These are phyloP conservation scores for Monosporascus sp. DNA, from an alignment of 2,329 filamentous ascomycete species.

Conservation along the genomic window DNA sequence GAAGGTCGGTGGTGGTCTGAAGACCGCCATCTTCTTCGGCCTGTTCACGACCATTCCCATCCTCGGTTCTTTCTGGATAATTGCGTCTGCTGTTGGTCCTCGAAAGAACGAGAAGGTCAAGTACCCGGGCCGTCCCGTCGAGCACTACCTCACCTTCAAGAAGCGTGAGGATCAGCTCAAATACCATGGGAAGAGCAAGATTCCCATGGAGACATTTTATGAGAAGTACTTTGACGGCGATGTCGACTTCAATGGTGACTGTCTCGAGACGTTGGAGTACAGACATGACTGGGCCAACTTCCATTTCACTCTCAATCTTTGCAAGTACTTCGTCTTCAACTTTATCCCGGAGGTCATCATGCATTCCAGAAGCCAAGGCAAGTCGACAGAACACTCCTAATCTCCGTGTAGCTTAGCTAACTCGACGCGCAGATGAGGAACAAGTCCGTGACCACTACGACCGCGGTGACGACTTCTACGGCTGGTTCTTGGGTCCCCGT, in stretches of 20 bases:
- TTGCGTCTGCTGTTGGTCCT: constrained; percentile 73
- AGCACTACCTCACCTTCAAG: constrained; percentile 86
- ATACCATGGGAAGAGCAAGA: constrained; percentile 74
- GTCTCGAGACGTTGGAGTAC: constrained; percentile 84
- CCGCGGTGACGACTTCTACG: constrained; percentile 96
- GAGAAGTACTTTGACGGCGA: constrained; percentile 97
- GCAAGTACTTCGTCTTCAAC: constrained; percentile 81
- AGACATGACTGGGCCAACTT: constrained; percentile 97
- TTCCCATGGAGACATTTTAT: constrained; percentile 89
- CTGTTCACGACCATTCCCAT: constrained; percentile 75
- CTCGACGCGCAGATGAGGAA: constrained; percentile 67
- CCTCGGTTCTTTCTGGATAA: constrained; percentile 74
- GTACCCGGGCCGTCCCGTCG: constrained; percentile 78
- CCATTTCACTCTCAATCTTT: constrained; percentile 78
- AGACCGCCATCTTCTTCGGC: constrained; percentile 83
- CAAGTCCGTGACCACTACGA: constrained; percentile 98
- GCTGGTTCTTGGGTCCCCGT: constrained; percentile 94
- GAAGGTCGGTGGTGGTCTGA: constrained; percentile 77
- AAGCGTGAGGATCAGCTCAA: constrained; percentile 53
- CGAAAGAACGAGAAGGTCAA: constrained; percentile 90
- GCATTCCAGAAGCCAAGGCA: constrained; percentile 85
- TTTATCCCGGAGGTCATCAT: constrained; percentile 88
- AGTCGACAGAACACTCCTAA: constrained; percentile 12
- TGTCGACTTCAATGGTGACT: constrained; percentile 92
- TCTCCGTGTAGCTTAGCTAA: constrained; percentile 4